phyloP scores from a whole-genome alignment of 1,284 basidiomycete species.

The Thelephora terrestris region DNA sequence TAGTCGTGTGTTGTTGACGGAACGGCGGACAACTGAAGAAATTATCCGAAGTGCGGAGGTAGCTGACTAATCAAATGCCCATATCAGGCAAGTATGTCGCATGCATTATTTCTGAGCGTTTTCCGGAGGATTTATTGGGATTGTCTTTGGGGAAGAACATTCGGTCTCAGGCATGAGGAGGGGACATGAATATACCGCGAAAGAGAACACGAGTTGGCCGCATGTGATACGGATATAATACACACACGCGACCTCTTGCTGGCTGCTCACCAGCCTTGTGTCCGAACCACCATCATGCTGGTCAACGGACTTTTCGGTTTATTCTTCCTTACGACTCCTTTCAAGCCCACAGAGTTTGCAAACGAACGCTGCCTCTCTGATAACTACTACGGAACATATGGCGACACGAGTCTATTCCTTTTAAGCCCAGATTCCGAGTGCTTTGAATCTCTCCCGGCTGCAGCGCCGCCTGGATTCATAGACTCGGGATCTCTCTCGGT shows the following conservation, averaged over 20 bases:
- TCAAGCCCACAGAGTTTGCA: conserved; percentile 13
- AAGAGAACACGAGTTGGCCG: not conserved
- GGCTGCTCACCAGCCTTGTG: not conserved
- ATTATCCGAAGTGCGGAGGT: too few relatives aligned
- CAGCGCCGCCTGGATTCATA: conserved; percentile 14
- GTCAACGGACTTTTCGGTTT: conserved; percentile 8
- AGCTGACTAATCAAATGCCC: too few relatives aligned
- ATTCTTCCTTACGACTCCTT: conserved; percentile 17
- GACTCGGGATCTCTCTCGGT: conserved; percentile 5
- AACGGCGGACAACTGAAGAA: too few relatives aligned
- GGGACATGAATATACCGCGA: too few relatives aligned
- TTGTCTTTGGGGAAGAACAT: too few relatives aligned
- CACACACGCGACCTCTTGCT: too few relatives aligned
- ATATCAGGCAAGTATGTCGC: too few relatives aligned
- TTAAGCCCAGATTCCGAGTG: conserved; percentile 23
- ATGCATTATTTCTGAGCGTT: too few relatives aligned
- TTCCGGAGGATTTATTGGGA: too few relatives aligned
- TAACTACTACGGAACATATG: conserved; percentile 45
- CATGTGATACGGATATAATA: not conserved
- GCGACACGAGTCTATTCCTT: conserved; percentile 38
- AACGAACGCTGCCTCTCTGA: conserved; percentile 33
- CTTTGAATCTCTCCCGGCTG: conserved; percentile 12
- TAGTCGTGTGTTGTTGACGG: too few relatives aligned
- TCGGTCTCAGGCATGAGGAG: too few relatives aligned
- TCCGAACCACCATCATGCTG: conserved; percentile 8